Conservation (phyloP, 768 basidiomycete genomes). For the Lentinus tigrinus region DNA sequence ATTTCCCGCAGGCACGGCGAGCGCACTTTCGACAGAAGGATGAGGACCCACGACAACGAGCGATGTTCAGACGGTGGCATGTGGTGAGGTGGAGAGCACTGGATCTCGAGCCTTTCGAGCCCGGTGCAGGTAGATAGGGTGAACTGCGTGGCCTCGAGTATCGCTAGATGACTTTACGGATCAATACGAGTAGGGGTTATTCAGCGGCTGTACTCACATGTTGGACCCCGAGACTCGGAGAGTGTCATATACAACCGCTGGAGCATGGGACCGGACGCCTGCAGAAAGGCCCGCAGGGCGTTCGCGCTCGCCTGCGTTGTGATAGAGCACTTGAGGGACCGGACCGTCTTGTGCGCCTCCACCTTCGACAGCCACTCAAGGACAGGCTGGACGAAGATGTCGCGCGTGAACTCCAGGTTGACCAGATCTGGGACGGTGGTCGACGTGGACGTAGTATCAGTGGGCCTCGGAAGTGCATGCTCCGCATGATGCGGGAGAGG, state of each 20-base stretch:
- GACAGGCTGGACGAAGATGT: conserved; percentile 16
- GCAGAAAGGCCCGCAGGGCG: conserved; percentile 14
- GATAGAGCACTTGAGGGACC: conserved; percentile 16
- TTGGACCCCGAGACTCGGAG: conserved; percentile 17
- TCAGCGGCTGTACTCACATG: conserved; percentile 3
- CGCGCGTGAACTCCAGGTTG: conserved; percentile 17
- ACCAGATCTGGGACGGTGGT: not conserved
- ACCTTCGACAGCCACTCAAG: conserved; percentile 16
- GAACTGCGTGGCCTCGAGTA: conserved; percentile 13
- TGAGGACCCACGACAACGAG: conserved; percentile 25
- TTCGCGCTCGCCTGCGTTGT: conserved; percentile 10
- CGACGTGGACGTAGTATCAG: not conserved
- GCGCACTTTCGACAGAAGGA: conserved; percentile 15
- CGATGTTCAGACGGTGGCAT: too few species aligned
- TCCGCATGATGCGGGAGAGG: not conserved
- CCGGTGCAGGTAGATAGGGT: conserved; percentile 10
- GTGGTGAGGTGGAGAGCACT: conserved; percentile 9
- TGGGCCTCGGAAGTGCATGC: not conserved
- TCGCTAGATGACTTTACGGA: conserved; percentile 3
- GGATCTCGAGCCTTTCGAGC: conserved; percentile 13
- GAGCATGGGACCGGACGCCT: conserved; percentile 13
- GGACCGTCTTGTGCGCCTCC: not conserved
- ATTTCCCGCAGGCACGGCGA: conserved; percentile 2
- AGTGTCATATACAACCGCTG: conserved; percentile 19
- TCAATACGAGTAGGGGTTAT: too few species aligned